Conservation (phyloP, 139 green algal genomes). For the Chlorella sp. region DNA sequence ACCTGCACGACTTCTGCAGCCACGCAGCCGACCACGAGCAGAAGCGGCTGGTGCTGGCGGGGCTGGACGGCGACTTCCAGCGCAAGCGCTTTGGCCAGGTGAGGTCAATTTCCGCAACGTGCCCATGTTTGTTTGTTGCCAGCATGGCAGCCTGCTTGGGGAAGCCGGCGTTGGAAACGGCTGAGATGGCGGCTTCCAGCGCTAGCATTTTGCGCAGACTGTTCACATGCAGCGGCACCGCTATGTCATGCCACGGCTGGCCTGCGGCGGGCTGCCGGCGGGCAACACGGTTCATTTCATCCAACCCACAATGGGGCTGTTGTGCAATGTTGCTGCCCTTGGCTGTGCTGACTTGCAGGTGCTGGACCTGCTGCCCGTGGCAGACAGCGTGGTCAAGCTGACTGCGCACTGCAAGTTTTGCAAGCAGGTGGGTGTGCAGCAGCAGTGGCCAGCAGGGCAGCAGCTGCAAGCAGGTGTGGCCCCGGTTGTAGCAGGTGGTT, state of each 20-base stretch:
- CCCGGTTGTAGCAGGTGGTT: too few species aligned
- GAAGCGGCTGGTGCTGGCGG: slow-evolving; percentile 75
- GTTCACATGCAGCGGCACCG: too few species aligned
- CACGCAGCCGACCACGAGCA: slow-evolving; percentile 66
- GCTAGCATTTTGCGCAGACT: slow-evolving; percentile 67
- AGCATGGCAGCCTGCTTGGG: too few species aligned
- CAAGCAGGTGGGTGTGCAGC: slow-evolving; percentile 20
- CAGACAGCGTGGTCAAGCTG: slow-evolving; percentile 82
- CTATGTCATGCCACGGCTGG: too few species aligned
- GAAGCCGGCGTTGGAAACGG: slow-evolving; percentile 57
- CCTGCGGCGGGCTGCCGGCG: too few species aligned
- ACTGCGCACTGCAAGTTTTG: slow-evolving; percentile 73
- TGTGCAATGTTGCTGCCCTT: not conserved
- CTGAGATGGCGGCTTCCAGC: slow-evolving; percentile 76
- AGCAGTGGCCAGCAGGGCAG: not conserved
- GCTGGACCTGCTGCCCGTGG: slow-evolving; percentile 78
- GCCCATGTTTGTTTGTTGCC: too few species aligned
- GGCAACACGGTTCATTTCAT: too few species aligned
- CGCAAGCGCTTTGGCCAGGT: slow-evolving; percentile 67
- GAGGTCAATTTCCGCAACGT: not conserved
- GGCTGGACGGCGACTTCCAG: slow-evolving; percentile 80
- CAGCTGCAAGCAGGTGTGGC: too few species aligned
- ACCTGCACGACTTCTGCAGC: slow-evolving; percentile 73
- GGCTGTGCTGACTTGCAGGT: slow-evolving; percentile 29
- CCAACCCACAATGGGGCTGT: too few species aligned